A percentile compares a stretch with the other conserved stretches of the same genome.
Evolutionary conservation across 495 filamentous ascomycete species (phyloP).

Genomic region (Bacidia gigantensis): DNA sequence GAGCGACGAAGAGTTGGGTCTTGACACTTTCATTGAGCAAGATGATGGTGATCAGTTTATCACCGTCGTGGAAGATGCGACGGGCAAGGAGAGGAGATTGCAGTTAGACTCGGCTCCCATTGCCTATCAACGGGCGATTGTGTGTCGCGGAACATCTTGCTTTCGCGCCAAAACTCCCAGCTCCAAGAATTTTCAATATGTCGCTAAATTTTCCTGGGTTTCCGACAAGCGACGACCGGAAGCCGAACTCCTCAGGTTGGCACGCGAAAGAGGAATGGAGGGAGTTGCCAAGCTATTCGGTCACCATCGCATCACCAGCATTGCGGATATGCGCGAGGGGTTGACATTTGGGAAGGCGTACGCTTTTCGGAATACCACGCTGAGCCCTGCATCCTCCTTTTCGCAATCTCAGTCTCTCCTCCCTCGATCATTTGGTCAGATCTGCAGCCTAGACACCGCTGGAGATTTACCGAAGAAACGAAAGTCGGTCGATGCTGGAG

Average conservation of each 20-base stretch:
- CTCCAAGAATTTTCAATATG: not conserved
- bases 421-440: slow-evolving; percentile 9
- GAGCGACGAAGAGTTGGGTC: slow-evolving; percentile 19
- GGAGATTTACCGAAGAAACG: slow-evolving; percentile 4
- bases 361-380: slow-evolving; percentile 10
- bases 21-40: slow-evolving; percentile 3
- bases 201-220: slow-evolving; percentile 15
- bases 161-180: slow-evolving; percentile 4
- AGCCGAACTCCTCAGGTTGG: slow-evolving; percentile 11
- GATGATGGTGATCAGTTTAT: slow-evolving; percentile 2
- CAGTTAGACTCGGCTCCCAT: not conserved
- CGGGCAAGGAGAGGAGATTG: slow-evolving; percentile 4
- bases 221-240: slow-evolving; percentile 14
- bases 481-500: slow-evolving; percentile 6
- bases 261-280: slow-evolving; percentile 13
- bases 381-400: slow-evolving; percentile 10
- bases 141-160: slow-evolving; percentile 2
- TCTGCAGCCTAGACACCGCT: slow-evolving; percentile 3
- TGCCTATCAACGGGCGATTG: slow-evolving; percentile 3
- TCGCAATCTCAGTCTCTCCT: slow-evolving; percentile 9
- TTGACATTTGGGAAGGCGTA: slow-evolving; percentile 14
- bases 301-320: slow-evolving; percentile 12
- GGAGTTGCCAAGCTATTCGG: slow-evolving; percentile 12
- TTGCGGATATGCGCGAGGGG: slow-evolving; percentile 8
- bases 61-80: slow-evolving; percentile 3